phyloP scores from a whole-genome alignment of 805 yeast genomes.

The Priceomyces castillae region DNA sequence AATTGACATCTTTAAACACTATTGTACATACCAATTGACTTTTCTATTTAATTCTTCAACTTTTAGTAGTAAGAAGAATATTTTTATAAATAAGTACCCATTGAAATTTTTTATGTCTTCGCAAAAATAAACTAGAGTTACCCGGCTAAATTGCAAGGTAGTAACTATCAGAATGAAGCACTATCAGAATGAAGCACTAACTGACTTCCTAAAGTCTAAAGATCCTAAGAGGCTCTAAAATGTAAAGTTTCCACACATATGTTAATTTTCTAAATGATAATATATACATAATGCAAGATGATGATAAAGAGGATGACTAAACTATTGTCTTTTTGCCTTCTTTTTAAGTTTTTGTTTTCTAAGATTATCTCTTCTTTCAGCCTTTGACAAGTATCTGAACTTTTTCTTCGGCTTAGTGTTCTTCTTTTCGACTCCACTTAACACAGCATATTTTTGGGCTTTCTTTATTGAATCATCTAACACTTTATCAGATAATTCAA shows the following conservation, averaged over 20 bases:
- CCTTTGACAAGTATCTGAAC: slow-evolving; percentile 82
- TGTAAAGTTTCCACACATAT: too few relatives aligned
- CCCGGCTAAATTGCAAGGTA: not conserved
- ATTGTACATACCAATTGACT: not conserved
- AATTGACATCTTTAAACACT: not conserved
- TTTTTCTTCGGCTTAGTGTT: slow-evolving; percentile 43
- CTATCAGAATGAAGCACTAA: too few relatives aligned
- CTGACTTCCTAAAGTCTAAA: too few relatives aligned
- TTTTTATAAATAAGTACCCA: not conserved
- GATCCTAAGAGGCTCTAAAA: not conserved
- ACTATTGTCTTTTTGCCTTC: slow-evolving; percentile 3
- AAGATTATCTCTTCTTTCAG: slow-evolving; percentile 60
- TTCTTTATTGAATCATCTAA: slow-evolving; percentile 70
- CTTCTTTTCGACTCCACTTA: slow-evolving; percentile 48
- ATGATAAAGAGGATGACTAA: not conserved
- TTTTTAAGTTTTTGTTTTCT: slow-evolving; percentile 32
- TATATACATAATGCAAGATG: too few relatives aligned
- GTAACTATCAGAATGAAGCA: too few relatives aligned
- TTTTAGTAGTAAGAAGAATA: too few relatives aligned
- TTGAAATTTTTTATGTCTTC: not conserved
- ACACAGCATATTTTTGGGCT: slow-evolving; percentile 80
- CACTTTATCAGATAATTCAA: slow-evolving; percentile 64
- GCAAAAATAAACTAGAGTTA: not conserved
- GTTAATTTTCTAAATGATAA: too few relatives aligned
- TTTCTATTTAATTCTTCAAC: not conserved